Evolutionary conservation across 371 early-diverging fungal genomes (phyloP).

Genomic region (Circinella umbellata): DNA sequence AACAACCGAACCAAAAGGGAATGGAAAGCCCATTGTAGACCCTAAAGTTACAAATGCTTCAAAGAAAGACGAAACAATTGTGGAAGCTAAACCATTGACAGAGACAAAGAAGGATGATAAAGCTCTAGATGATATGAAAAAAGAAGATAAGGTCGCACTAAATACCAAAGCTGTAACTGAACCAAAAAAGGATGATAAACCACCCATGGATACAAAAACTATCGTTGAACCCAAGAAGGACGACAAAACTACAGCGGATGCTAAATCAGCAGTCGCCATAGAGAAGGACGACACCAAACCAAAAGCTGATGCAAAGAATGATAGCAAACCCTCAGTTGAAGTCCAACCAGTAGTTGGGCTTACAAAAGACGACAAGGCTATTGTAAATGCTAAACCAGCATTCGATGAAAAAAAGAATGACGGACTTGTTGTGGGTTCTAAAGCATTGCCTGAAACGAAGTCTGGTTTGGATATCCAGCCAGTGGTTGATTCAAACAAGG

Average conservation of each 20-base stretch:
- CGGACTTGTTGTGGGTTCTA: background rate
- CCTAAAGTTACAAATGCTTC: background rate
- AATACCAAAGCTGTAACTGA: background rate
- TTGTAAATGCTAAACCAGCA: background rate
- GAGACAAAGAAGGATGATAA: background rate
- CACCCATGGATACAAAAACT: background rate
- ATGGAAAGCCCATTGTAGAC: background rate
- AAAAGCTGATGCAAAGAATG: background rate
- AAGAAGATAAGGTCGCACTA: background rate
- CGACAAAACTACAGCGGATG: background rate
- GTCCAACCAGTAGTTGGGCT: background rate
- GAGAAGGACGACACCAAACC: background rate
- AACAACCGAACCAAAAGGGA: background rate
- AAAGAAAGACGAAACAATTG: background rate
- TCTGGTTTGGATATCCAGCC: background rate
- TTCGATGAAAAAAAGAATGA: background rate
- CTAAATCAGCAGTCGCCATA: background rate
- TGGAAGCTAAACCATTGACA: background rate
- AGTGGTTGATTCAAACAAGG: background rate
- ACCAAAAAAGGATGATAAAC: conserved; percentile 6
- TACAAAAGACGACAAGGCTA: conserved; percentile 3
- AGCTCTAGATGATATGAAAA: background rate
- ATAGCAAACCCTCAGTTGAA: background rate
- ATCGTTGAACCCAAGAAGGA: background rate
- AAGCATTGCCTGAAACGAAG: background rate